Evolutionary conservation across 2,329 filamentous ascomycete genomes (phyloP), one percentile per base, ranked within the genome.

Genomic region (Acephala macrosclerotiorum): DNA sequence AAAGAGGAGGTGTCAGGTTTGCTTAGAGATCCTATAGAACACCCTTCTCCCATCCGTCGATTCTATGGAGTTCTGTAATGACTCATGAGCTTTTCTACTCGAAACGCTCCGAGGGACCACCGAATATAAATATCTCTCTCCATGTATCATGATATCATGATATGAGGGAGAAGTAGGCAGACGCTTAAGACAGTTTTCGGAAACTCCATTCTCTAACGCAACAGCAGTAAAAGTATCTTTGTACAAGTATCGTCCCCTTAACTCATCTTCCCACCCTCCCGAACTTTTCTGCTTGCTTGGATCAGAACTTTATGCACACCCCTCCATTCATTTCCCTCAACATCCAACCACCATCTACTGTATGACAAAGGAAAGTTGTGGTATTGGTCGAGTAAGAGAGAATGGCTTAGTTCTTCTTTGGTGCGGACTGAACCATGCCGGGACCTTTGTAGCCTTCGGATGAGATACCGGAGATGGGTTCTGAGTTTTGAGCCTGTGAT

Each of bases 381-480:
- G n/a, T 56, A 35, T 55, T 58, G 35, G 26, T 57, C 1, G 16
- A 1, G 29, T 62, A 38, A 59, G 42, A 33, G 56, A 59, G 22
- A 58, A 25, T 38, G 35, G 49, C 60, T 63, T 75, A 73, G 20
- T 73, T 69, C 68, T 74, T 73, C 70, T 74, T 74, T 25, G 75
- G 72, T 55, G 71, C 60, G 60, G 68, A 71, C 84, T 97, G 94
- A 72, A 97, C 87, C 81, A 89, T 86, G 76, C 93, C 92, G 78
- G 88, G 87, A 80, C 93, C 93, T 71, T 81, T 82, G 84, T 96
- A 97, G 75, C 88, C 89, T 79, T 91, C 87, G 77, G 91, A 91
- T 72, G 90, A 86, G 81, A 96, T 83, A 85, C 94, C 94, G 70
- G 91, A 93, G 80, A 97, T 87, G 68, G 94, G 94, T 79, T 97